phyloP scores from a whole-genome alignment of 768 basidiomycete genomes.

The Lactifluus pinguis region DNA sequence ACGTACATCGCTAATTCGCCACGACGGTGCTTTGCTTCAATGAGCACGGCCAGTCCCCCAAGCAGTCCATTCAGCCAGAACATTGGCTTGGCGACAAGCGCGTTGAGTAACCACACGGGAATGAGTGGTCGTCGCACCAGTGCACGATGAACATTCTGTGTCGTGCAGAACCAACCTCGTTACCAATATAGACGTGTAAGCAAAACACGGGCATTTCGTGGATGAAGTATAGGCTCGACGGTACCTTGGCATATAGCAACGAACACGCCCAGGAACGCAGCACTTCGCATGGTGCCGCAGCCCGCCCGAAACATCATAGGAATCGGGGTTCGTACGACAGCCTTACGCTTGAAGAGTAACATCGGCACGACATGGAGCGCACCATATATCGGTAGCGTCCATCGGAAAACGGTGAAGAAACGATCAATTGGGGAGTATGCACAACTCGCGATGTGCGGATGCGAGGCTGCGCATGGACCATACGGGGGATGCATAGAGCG shows the following conservation, averaged over 20 bases:
- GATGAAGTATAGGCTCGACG: too few species aligned
- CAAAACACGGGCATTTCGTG: background rate
- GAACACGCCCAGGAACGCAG: slow-evolving; percentile 79
- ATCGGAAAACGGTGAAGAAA: slow-evolving; percentile 73
- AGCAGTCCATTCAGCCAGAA: slow-evolving; percentile 70
- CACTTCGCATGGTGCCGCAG: slow-evolving; percentile 71
- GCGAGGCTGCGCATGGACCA: slow-evolving; percentile 61
- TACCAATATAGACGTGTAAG: background rate
- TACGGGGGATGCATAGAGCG: slow-evolving; percentile 31
- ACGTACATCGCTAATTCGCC: slow-evolving; percentile 91
- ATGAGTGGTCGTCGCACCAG: slow-evolving; percentile 26
- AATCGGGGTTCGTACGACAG: slow-evolving; percentile 56
- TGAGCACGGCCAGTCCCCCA: slow-evolving; percentile 68
- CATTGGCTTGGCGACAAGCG: slow-evolving; percentile 57
- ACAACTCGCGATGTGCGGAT: slow-evolving; percentile 65
- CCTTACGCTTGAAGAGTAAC: slow-evolving; percentile 67
- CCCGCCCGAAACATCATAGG: slow-evolving; percentile 56
- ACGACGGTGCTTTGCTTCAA: slow-evolving; percentile 83
- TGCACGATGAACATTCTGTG: slow-evolving; percentile 45
- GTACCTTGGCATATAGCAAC: slow-evolving; percentile 70
- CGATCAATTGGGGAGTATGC: slow-evolving; percentile 49
- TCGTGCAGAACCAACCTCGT: slow-evolving; percentile 42
- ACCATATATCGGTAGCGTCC: slow-evolving; percentile 79
- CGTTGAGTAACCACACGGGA: slow-evolving; percentile 40
- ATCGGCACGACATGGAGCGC: slow-evolving; percentile 85